Evolutionary conservation across 2,329 filamentous ascomycete species (phyloP), one percentile per base, ranked within the genome.

Genomic region (Stagonosporopsis tanaceti): DNA sequence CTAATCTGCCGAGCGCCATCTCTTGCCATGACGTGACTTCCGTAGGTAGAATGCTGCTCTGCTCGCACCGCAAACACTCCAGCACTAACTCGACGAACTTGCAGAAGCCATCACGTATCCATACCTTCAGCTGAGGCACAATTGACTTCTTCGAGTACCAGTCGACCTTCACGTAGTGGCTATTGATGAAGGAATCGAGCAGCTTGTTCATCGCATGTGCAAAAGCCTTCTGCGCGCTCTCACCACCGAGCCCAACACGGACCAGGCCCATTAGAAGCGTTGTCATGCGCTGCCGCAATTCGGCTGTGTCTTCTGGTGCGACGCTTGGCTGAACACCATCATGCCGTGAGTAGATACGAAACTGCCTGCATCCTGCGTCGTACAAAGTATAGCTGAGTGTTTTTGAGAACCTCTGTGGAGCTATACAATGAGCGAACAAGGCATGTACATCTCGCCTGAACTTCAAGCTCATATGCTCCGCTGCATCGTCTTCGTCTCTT

Each of bases 11-110:
- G 41, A 91, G 75, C 15, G 88, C 89, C 66, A 89, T 87, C 38
- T 89, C 86, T 69, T 89, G 89, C 85, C 89, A 92, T 60, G 85
- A 86, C 62, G 87, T 84, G 39, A 90, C 80, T 58, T 91, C 72
- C 14, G 65, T 63, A 9, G 68, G 58, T 34, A 69, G 52, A 34
- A 75, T 62, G 28, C 50, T 66, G 42, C 64, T 70, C 34, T 71
- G 63, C 34, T 71, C 60, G 52, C 69, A 73, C 17, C 52, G 67
- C 46, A 77, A 51, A 53, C 71, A 76, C 24, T 71, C 79, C 56
- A 89, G 79, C 8, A 90, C 84, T 67, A 89, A 82, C 44, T 87
- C 82, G 14, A 87, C 85, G 34, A 91, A 79, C 8, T 87, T 86
- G 5, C 84, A 82, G 66, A 91, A 91, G 42, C 84, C 80, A 54